These are phyloP conservation scores for Pseudogymnoascus pannorum DNA, from an alignment of 2,329 filamentous ascomycete species.

Conservation along the genomic window DNA sequence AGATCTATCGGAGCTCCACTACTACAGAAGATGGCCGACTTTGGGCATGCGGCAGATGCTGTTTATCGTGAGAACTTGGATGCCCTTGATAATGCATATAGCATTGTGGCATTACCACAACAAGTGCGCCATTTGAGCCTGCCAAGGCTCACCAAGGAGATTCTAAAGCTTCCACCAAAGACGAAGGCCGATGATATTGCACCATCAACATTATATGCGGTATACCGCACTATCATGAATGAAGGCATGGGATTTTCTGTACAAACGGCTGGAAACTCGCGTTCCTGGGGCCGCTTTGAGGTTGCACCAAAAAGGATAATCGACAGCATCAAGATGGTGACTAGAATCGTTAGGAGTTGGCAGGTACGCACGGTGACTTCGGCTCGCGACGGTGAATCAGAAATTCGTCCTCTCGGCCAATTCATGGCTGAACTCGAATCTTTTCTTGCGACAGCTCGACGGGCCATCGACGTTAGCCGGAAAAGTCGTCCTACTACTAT, in stretches of 20 bases:
- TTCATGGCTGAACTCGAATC: conserved; percentile 28
- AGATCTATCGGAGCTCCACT: conserved; percentile 38
- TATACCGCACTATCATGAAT: conserved; percentile 6
- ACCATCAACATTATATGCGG: neutral
- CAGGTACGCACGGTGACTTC: conserved; percentile 1
- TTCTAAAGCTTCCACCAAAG: neutral
- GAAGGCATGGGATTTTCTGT: conserved; percentile 1
- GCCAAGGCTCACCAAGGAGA: neutral
- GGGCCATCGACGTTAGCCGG: conserved; percentile 46
- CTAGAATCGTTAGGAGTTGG: neutral
- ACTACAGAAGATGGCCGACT: conserved; percentile 34
- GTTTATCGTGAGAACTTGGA: conserved; percentile 40
- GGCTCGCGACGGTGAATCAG: neutral
- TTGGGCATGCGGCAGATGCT: conserved; percentile 37
- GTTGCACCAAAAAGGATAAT: conserved; percentile 4
- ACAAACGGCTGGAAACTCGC: neutral
- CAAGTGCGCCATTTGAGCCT: conserved; percentile 28
- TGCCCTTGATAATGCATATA: conserved; percentile 42
- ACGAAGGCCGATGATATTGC: neutral
- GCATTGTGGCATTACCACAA: conserved; percentile 35
- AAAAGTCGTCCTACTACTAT: conserved; percentile 41
- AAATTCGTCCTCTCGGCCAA: neutral
- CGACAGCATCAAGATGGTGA: neutral
- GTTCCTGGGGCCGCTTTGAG: conserved; percentile 5
- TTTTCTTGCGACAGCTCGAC: conserved; percentile 45